Evolutionary conservation across 768 basidiomycete species (phyloP).

Genomic region (Paxillus rubicundulus): DNA sequence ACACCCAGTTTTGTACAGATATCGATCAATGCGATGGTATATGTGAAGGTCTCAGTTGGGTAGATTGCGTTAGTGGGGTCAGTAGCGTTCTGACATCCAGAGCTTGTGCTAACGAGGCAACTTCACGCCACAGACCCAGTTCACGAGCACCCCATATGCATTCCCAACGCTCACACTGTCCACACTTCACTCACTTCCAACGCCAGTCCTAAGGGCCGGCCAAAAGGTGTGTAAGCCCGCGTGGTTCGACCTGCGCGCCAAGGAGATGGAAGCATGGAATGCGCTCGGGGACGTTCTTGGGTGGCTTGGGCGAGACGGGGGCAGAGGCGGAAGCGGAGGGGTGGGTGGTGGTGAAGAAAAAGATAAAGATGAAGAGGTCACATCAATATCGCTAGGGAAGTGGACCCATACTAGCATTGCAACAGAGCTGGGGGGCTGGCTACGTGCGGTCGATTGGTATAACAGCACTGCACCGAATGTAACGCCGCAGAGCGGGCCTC

Average conservation of each 20-base stretch:
- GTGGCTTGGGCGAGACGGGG: conserved; percentile 48
- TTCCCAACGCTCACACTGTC: conserved; percentile 84
- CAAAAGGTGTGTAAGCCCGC: conserved; percentile 89
- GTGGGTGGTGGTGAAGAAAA: conserved; percentile 11
- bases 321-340: background rate
- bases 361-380: conserved; percentile 2
- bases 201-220: conserved; percentile 71
- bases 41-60: conserved; percentile 74
- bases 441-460: conserved; percentile 46
- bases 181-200: conserved; percentile 82
- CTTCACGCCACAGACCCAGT: conserved; percentile 46
- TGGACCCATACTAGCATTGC: conserved; percentile 55
- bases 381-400: conserved; percentile 28
- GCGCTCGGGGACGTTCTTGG: conserved; percentile 50
- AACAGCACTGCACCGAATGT: background rate
- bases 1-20: conserved; percentile 77
- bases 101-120: background rate
- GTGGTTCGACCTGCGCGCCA: conserved; percentile 66
- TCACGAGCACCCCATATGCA: conserved; percentile 70
- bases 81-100: conserved; percentile 14
- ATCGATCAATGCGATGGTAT: conserved; percentile 71
- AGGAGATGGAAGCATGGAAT: conserved; percentile 59
- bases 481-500: background rate
- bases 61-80: conserved; percentile 66
- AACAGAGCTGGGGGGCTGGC: conserved; percentile 56